phyloP scores from a whole-genome alignment of 805 yeast genomes.

The Candida suzukii region DNA sequence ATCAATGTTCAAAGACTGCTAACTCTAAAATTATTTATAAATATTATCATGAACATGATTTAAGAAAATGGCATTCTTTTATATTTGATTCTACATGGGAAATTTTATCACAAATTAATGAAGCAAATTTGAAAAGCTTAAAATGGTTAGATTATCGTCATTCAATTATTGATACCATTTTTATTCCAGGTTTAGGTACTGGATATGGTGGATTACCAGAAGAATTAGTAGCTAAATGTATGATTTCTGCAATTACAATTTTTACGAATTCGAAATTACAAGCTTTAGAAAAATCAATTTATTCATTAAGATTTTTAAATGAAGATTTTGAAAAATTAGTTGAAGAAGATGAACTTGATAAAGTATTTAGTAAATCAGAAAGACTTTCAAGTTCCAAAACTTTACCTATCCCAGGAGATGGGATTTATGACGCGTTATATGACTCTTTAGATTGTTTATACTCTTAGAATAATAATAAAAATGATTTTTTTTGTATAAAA shows the following conservation, averaged over 20 bases:
- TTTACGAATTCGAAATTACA: slow-evolving; percentile 11
- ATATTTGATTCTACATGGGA: slow-evolving; percentile 34
- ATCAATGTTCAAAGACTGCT: not conserved
- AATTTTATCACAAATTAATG: slow-evolving; percentile 18
- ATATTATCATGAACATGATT: slow-evolving; percentile 2
- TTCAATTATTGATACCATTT: slow-evolving; percentile 16
- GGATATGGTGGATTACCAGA: slow-evolving; percentile 30
- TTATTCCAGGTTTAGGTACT: slow-evolving; percentile 33
- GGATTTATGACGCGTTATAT: slow-evolving; percentile 7
- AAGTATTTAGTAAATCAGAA: not conserved
- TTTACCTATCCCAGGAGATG: slow-evolving; percentile 1
- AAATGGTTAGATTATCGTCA: slow-evolving; percentile 10
- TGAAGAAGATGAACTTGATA: slow-evolving; percentile 5
- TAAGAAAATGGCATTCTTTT: slow-evolving; percentile 9
- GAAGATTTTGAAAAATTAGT: slow-evolving; percentile 16
- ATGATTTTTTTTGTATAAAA: not conserved
- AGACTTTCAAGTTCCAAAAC: too few relatives aligned
- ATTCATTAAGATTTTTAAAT: slow-evolving; percentile 16
- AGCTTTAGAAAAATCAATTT: slow-evolving; percentile 15
- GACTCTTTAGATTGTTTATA: slow-evolving; percentile 11
- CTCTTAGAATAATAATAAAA: not conserved
- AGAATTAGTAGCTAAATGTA: slow-evolving; percentile 25
- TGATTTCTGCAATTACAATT: slow-evolving; percentile 28
- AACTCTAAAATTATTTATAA: too few relatives aligned
- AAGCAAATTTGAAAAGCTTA: slow-evolving; percentile 10